Evolutionary conservation across 2,329 filamentous ascomycete genomes (phyloP), one percentile per base, ranked within the genome.

Genomic region (Bipolaris sorokiniana): DNA sequence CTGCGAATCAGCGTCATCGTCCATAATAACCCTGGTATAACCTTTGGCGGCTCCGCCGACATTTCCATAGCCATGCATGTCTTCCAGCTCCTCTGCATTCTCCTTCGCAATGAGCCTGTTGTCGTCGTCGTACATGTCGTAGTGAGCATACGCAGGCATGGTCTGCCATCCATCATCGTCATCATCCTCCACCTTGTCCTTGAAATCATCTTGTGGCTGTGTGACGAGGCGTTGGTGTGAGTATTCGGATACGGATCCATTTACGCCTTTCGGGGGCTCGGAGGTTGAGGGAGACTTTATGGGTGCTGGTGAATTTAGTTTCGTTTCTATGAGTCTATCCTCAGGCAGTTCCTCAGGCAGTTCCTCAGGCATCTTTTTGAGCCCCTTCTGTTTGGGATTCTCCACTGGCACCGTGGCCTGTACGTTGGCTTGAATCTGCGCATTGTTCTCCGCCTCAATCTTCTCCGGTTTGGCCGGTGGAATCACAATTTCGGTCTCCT

Each of bases 81-180:
- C 88, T 46, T 92, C 88, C 13, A 88, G 86, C 28, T 84, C 85
- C 58, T 89, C 86, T 37, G 84, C 81, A 56, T 89, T 89, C 66
- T 96, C 94, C 62, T 86, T 88, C 11, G 95, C 95, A 63, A 99
- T 83, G 26, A 99, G 83, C 64, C 86, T 90, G 66, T 96, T 90
- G 74, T 96, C 89, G 69, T 99, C 95, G 73, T 99, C 92, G 76
- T 98, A 99, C 65, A 97, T 90, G 77, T 98, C 94, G 74, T 95
- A 96, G 36, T 90, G 89, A 7, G 93, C 95, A 70, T 93, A 92
- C 1, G 95, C 88, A 1, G 94, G 95, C 95, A 99, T 99, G 2
- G 87, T 85, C 79, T 97, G 92, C 95, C 95, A 99, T n/a, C 90
- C 90, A 5, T 86, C 86, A 10, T 86, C 82, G 18, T 91, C 90